Evolutionary conservation across 140 eudicot genomes (phyloP).

Genomic region (Cichorium intybus): DNA sequence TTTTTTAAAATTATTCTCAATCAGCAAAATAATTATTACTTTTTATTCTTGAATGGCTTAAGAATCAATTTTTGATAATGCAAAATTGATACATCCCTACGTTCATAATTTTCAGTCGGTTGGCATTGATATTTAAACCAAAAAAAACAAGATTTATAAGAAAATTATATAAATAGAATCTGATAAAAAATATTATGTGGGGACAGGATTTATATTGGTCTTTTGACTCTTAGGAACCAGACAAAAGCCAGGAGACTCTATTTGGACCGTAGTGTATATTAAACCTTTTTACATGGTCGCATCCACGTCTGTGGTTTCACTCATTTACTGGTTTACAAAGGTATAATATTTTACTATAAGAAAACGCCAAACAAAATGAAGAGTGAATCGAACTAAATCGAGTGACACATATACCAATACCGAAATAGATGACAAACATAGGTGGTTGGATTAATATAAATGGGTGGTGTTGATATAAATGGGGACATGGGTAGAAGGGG

Average conservation of each 20-base stretch:
- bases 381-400: not conserved
- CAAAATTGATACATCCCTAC: not conserved
- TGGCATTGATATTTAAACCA: not conserved
- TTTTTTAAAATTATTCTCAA: no score
- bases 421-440: not conserved
- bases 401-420: constrained; percentile 1
- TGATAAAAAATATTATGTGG: not conserved
- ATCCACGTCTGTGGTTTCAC: not conserved
- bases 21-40: no score
- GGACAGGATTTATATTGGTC: constrained; percentile 12
- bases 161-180: not conserved
- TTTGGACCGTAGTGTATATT: constrained; percentile 6
- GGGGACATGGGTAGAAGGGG: constrained; percentile 23
- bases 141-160: no score
- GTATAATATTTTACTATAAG: not conserved
- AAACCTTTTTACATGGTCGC: not conserved
- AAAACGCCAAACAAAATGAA: constrained; percentile 2
- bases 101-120: not conserved
- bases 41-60: not conserved
- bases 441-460: constrained; percentile 10
- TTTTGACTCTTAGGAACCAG: constrained; percentile 17
- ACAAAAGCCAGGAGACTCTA: not conserved
- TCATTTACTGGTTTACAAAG: not conserved
- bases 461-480: constrained; percentile 17
- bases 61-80: not conserved